Evolutionary conservation across 352 stramenopile species (phyloP).

Genomic region (Salisapilia sapeloensis): DNA sequence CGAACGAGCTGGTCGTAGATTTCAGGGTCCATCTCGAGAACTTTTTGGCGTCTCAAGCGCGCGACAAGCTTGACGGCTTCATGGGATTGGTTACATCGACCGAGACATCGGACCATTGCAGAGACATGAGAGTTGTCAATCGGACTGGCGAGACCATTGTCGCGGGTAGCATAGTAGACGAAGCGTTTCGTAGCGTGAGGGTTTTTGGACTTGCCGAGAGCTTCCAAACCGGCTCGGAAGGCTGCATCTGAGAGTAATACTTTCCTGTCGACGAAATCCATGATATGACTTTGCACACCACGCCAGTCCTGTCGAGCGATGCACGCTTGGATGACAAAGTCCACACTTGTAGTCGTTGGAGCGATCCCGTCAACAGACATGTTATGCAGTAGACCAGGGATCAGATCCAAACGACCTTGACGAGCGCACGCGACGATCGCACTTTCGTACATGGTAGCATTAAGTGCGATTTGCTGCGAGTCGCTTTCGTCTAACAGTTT

Average conservation of each 20-base stretch:
- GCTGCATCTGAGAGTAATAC: slow-evolving; percentile 45
- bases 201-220: slow-evolving; percentile 40
- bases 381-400: slow-evolving; percentile 53
- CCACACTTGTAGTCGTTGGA: slow-evolving; percentile 45
- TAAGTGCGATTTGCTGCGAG: slow-evolving; percentile 26
- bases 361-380: slow-evolving; percentile 54
- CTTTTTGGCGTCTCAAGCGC: slow-evolving; percentile 37
- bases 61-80: slow-evolving; percentile 33
- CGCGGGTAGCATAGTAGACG: no score
- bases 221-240: slow-evolving; percentile 57
- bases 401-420: slow-evolving; percentile 65
- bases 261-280: slow-evolving; percentile 17
- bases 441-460: slow-evolving; percentile 61
- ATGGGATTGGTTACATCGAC: slow-evolving; percentile 36
- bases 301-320: slow-evolving; percentile 48
- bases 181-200: no score
- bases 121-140: slow-evolving; percentile 41
- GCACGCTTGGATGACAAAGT: slow-evolving; percentile 70
- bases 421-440: slow-evolving; percentile 61
- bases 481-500: slow-evolving; percentile 56
- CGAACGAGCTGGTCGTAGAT: slow-evolving; percentile 63
- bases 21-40: slow-evolving; percentile 18
- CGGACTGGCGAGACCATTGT: no score
- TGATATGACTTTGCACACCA: slow-evolving; percentile 29
- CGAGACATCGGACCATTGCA: slow-evolving; percentile 41